These are phyloP conservation scores for Gossypium sturtianum DNA, from an alignment of 345 rosid genomes.

Conservation along the genomic window DNA sequence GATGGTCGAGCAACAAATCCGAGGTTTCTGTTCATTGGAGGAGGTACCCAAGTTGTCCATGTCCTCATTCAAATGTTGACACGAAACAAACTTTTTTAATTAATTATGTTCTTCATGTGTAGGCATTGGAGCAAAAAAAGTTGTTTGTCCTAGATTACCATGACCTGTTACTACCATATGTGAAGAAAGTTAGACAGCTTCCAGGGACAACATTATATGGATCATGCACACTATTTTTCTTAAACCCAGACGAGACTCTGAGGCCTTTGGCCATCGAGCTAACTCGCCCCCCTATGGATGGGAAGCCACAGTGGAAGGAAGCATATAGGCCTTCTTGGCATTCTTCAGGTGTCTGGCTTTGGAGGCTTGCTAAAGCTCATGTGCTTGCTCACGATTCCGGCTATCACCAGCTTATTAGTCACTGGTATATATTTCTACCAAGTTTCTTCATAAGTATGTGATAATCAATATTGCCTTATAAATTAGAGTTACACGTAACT, in stretches of 20 bases:
- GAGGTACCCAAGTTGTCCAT: constrained; percentile 35
- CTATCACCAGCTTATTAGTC: constrained; percentile 49
- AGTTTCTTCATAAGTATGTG: neutral
- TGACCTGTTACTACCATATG: constrained; percentile 49
- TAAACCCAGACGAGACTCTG: constrained; percentile 32
- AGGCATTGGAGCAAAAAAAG: constrained; percentile 48
- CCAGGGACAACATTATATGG: constrained; percentile 48
- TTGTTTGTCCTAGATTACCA: constrained; percentile 37
- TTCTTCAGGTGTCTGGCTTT: constrained; percentile 42
- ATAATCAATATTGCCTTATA: neutral
- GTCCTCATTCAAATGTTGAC: neutral
- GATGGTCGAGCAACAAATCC: constrained; percentile 41
- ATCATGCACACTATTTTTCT: constrained; percentile 50
- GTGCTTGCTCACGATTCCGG: constrained; percentile 52
- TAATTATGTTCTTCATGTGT: neutral
- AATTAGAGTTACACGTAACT: neutral
- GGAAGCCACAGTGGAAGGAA: constrained; percentile 54
- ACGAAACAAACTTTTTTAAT: neutral
- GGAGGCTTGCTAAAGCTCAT: constrained; percentile 65
- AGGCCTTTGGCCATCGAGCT: constrained; percentile 56
- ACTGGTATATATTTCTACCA: constrained; percentile 19
- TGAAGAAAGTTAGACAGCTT: constrained; percentile 43
- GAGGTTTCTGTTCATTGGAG: constrained; percentile 41
- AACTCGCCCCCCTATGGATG: constrained; percentile 40
- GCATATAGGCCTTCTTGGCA: constrained; percentile 28